Percentiles rank a stretch among this genome's conserved stretches.
These are phyloP conservation scores for Lyophyllum shimeji DNA, from an alignment of 768 basidiomycete genomes.

Conservation along the genomic window DNA sequence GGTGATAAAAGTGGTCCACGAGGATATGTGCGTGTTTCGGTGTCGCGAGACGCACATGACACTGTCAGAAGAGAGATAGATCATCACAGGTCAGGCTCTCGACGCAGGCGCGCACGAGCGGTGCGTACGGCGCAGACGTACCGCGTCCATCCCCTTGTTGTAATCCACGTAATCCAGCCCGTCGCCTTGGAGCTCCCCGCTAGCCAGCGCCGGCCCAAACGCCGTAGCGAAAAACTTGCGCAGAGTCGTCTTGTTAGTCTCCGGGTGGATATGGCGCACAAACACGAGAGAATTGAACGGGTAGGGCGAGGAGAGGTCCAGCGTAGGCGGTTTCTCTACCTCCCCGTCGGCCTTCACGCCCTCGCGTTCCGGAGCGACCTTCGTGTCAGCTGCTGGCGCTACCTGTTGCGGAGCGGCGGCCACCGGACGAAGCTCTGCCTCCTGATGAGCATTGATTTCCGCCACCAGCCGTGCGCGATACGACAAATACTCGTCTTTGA, in stretches of 20 bases:
- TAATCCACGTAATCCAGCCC: slow-evolving; percentile 80
- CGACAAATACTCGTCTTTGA: slow-evolving; percentile 69
- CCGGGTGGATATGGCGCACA: slow-evolving; percentile 65
- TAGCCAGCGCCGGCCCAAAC: slow-evolving; percentile 22
- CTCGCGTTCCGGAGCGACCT: background rate
- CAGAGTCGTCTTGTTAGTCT: slow-evolving; percentile 82
- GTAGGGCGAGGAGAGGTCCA: slow-evolving; percentile 39
- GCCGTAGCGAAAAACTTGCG: slow-evolving; percentile 53
- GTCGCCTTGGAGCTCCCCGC: slow-evolving; percentile 15
- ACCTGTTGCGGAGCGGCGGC: background rate
- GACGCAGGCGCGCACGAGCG: too few relatives aligned
- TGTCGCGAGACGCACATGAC: slow-evolving; percentile 66
- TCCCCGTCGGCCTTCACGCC: background rate
- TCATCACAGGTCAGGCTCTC: too few relatives aligned
- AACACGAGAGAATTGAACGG: slow-evolving; percentile 71
- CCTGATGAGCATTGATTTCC: slow-evolving; percentile 37
- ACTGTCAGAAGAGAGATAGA: slow-evolving; percentile 41
- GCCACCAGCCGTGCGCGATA: slow-evolving; percentile 58
- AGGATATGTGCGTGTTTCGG: slow-evolving; percentile 46
- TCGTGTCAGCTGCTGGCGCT: background rate
- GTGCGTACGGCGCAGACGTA: slow-evolving; percentile 31
- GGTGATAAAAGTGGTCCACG: slow-evolving; percentile 39
- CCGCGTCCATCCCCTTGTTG: slow-evolving; percentile 72
- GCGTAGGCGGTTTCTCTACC: background rate
- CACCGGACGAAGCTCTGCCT: slow-evolving; percentile 5